Conservation (phyloP, 148 eudicot species). For the Chenopodium album region DNA sequence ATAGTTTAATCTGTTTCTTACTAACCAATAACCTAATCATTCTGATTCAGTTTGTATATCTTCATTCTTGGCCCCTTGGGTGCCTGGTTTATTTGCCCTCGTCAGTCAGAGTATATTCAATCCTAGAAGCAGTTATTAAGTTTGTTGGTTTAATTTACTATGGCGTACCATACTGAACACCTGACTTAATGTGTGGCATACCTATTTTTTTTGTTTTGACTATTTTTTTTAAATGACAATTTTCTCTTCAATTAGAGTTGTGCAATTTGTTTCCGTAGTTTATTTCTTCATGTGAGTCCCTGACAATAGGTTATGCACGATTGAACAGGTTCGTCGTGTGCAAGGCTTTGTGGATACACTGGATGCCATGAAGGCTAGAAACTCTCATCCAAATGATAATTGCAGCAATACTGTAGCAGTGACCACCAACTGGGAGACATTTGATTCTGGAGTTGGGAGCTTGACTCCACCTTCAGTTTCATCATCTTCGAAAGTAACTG, state of each 20-base stretch:
- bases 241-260: not conserved
- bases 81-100: not conserved
- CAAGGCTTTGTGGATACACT: conserved; percentile 66
- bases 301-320: not conserved
- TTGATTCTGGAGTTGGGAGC: conserved; percentile 46
- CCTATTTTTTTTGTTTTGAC: not conserved
- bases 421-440: conserved; percentile 53
- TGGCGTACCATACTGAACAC: no score
- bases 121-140: no score
- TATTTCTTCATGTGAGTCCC: not conserved
- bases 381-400: conserved; percentile 39
- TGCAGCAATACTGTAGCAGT: conserved; percentile 31
- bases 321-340: conserved; percentile 68
- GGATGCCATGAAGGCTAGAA: conserved; percentile 57
- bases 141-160: not conserved
- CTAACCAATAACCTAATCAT: not conserved
- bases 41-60: not conserved
- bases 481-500: conserved; percentile 44
- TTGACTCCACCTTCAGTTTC: conserved; percentile 36
- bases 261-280: not conserved
- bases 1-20: not conserved
- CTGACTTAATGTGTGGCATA: not conserved
- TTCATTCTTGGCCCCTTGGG: not conserved
- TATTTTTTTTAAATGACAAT: not conserved
- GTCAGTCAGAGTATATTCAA: not conserved